Evolutionary conservation across 495 filamentous ascomycete genomes (phyloP).

Genomic region (Xylaria telfairii): DNA sequence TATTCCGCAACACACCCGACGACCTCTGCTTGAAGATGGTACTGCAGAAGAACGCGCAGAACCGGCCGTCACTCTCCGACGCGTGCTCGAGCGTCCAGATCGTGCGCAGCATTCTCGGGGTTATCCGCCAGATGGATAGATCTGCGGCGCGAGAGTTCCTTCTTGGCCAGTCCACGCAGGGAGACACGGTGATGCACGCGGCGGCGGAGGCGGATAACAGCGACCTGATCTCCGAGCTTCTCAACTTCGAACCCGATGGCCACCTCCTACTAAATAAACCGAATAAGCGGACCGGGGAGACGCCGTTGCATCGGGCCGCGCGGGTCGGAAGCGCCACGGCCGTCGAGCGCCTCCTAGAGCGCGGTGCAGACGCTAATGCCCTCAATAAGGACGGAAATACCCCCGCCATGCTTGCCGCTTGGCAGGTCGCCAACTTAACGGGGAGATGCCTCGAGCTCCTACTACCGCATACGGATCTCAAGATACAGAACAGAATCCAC

Average conservation of each 20-base stretch:
- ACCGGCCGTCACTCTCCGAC: not conserved
- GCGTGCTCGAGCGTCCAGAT: not conserved
- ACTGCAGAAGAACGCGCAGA: not conserved
- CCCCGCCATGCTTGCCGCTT: not conserved
- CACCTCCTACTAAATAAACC: not conserved
- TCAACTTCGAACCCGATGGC: not conserved
- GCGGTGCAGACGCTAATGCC: not conserved
- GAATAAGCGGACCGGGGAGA: not conserved
- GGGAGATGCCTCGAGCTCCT: slow-evolving; percentile 7
- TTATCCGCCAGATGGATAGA: not conserved
- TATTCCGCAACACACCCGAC: not conserved
- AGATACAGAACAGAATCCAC: not conserved
- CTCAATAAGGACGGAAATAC: not conserved
- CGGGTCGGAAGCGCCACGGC: not conserved
- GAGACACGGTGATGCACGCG: not conserved
- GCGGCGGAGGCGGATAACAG: not conserved
- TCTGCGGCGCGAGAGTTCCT: not conserved
- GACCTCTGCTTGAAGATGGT: not conserved
- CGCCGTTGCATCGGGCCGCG: not conserved
- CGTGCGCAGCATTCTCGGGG: not conserved
- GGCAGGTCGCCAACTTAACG: not conserved
- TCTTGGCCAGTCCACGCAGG: not conserved
- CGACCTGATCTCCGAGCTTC: not conserved
- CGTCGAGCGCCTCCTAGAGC: not conserved
- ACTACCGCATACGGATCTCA: not conserved